A percentile compares a stretch with the other conserved stretches of the same genome.
These are phyloP conservation scores for Cicer judaicum DNA, from an alignment of 306 rosid genomes.

Conservation along the genomic window DNA sequence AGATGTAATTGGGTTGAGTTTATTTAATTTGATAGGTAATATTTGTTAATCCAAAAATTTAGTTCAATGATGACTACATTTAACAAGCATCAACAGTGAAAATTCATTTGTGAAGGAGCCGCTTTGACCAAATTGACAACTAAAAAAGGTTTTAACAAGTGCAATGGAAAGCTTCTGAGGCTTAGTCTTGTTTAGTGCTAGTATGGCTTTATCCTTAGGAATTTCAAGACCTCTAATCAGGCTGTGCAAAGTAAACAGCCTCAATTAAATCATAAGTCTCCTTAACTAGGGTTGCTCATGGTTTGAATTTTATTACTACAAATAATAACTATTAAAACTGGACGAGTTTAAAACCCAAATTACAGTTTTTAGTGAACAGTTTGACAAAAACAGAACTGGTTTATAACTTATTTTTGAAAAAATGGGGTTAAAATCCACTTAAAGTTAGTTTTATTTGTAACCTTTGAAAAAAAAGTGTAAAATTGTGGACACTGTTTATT, in stretches of 20 bases:
- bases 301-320: background rate
- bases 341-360: background rate
- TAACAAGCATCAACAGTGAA: background rate
- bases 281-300: background rate
- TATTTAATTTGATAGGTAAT: background rate
- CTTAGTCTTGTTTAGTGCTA: too few species aligned
- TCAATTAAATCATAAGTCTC: background rate
- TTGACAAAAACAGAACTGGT: background rate
- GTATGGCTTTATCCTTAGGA: too few species aligned
- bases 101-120: conserved; percentile 9
- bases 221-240: background rate
- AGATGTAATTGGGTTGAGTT: conserved; percentile 26
- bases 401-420: background rate
- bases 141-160: background rate
- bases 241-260: background rate
- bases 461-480: background rate
- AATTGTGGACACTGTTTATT: too few species aligned
- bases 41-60: background rate
- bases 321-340: background rate
- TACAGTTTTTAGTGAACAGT: background rate
- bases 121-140: background rate
- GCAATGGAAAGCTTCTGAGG: background rate
- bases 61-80: background rate
- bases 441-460: too few species aligned
- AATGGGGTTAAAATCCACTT: background rate